phyloP scores from a whole-genome alignment of 2,329 filamentous ascomycete genomes.

The Hymenoscyphus occultus region DNA sequence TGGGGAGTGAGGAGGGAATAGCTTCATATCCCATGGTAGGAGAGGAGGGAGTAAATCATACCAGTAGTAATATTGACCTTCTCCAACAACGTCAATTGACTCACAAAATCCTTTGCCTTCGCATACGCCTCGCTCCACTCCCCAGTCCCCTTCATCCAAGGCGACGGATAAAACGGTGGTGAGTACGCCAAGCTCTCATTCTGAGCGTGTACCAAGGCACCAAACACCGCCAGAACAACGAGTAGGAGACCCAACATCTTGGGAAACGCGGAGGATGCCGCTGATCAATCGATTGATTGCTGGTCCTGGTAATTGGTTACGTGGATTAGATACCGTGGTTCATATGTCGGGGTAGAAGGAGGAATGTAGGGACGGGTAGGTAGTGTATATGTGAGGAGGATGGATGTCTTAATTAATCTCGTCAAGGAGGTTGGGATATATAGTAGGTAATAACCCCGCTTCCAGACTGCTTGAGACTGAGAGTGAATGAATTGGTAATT shows the following conservation, averaged over 20 bases:
- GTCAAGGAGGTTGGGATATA: no score
- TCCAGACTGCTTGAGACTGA: no score
- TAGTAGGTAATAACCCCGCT: no score
- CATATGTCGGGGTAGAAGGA: no score
- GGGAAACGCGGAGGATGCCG: not conserved
- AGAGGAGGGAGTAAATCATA: slow-evolving; percentile 40
- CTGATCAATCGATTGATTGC: not conserved
- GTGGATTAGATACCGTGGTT: no score
- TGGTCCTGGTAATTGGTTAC: not conserved
- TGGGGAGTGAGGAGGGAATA: not conserved
- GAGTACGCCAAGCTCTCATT: slow-evolving; percentile 7
- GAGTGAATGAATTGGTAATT: no score
- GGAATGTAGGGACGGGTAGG: no score
- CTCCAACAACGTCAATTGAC: slow-evolving; percentile 73
- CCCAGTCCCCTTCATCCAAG: slow-evolving; percentile 31
- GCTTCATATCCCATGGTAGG: not conserved
- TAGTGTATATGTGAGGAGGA: no score
- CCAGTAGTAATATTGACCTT: slow-evolving; percentile 95
- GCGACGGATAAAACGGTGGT: slow-evolving; percentile 33
- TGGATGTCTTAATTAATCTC: no score
- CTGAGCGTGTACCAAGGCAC: not conserved
- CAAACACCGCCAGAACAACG: slow-evolving; percentile 11
- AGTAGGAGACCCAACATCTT: slow-evolving; percentile 15
- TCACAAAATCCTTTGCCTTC: slow-evolving; percentile 66
- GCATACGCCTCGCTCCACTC: slow-evolving; percentile 68